Percentiles rank a stretch among this genome's conserved stretches.
phyloP scores from a whole-genome alignment of 257 asterid species.

The Avicennia marina region DNA sequence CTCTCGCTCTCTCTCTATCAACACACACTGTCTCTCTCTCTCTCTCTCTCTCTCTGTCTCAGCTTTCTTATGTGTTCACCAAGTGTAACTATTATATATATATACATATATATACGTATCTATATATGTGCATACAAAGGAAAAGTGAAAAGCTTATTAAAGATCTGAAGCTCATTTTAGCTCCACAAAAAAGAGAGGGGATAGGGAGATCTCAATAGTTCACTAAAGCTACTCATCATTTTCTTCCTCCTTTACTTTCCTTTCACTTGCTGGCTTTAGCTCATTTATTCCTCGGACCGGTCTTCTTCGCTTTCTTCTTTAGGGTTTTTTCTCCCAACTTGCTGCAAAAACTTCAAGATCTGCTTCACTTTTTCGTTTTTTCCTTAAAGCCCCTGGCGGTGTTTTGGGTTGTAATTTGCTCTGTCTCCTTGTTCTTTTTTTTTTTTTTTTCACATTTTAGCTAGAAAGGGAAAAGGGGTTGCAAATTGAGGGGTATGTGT shows the following conservation, averaged over 20 bases:
- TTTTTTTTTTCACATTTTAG: neutral
- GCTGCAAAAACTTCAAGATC: conserved; percentile 51
- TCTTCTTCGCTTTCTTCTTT: conserved; percentile 30
- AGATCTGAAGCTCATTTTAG: conserved; percentile 49
- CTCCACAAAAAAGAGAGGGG: conserved; percentile 32
- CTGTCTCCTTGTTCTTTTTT: conserved; percentile 14
- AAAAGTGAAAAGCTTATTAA: conserved; percentile 23
- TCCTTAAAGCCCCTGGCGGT: conserved; percentile 19
- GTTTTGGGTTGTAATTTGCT: conserved; percentile 18
- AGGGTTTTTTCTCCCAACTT: conserved; percentile 25
- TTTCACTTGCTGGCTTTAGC: conserved; percentile 31
- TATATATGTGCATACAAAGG: conserved; percentile 13
- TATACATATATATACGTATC: neutral
- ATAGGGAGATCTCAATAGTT: conserved; percentile 31
- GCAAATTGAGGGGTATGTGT: conserved; percentile 20
- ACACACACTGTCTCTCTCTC: too few relatives aligned
- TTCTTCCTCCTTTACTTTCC: conserved; percentile 17
- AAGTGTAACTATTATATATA: conserved; percentile 1
- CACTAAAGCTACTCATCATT: conserved; percentile 50
- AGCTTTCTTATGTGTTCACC: conserved; percentile 13
- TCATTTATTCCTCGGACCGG: conserved; percentile 55
- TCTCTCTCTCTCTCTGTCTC: too few relatives aligned
- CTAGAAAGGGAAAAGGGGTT: conserved; percentile 10
- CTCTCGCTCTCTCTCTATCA: too few relatives aligned
- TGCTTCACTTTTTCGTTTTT: conserved; percentile 30